Evolutionary conservation across 2,329 filamentous ascomycete species (phyloP), one percentile per base, ranked within the genome.

Genomic region (Stenocarpella maydis): DNA sequence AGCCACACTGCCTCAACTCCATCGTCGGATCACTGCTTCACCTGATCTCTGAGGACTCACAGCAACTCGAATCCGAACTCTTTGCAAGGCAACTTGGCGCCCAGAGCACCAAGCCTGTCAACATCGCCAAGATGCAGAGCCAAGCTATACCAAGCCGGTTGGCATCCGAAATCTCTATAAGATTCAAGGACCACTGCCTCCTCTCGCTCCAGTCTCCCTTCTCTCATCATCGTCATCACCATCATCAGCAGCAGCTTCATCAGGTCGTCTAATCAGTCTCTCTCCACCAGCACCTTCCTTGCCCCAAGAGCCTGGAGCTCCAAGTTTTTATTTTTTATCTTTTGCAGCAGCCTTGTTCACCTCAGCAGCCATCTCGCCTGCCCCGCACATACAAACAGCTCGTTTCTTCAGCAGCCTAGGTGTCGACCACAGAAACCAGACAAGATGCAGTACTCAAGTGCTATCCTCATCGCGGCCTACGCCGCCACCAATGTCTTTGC

Each of bases 401-500:
- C 17, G 45, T 64, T 37, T 37, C 34, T 2, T 12, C 24, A 39
- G 28, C n/a, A n/a, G n/a, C 41, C n/a, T 28, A 39, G 19, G 41
- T n/a, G 49, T 28, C 47, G 4, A 54, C n/a, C 49, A 26, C 19
- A 28, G 14, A 45, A 45, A 60, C 10, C 24, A 26, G 9, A 53
- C 72, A 75, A 63, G 53, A 77, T 77, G 75, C 72, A 74, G 66
- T 71, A 73, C 70, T 69, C 78, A 72, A 64, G 86, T 39, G 76
- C 80, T 74, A 77, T 84, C 76, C 75, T 85, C 68, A 74, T 86
- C 72, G 78, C 83, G 74, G 82, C 85, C 74, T 77, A 85, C 70
- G 76, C 86, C 73, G 79, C 83, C 74, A 82, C 85, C 75, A 79
- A 83, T 73, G 82, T 83, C 74, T 84, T 85, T 58, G 87, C 85